Base-by-base conservation (phyloP, 2,329 filamentous ascomycete genomes). In the Stachybotrys echinatus region DNA sequence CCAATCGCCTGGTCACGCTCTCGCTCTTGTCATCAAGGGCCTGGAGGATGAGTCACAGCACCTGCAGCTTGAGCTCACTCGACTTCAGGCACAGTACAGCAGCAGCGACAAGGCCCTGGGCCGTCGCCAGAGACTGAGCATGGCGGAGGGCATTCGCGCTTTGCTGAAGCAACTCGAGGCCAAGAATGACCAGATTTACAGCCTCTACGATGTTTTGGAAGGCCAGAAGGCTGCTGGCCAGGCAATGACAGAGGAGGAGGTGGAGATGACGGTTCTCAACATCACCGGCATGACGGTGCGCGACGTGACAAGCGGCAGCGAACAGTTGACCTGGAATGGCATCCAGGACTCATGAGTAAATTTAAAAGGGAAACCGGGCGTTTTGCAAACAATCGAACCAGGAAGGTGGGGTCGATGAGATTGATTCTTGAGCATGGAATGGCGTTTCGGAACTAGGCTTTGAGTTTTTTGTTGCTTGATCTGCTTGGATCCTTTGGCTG, bases 21-120 rank as follows among this genome's bases (percentile, higher is more conserved):
- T 96, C 21, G 87, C 88, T 7, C 81, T 85, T n/a, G 88, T 95
- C 20, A 85, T 95, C 65, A 94, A 95, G 68, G 80, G 84, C 7
- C 73, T 95, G 4, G 77, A 89, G 57, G 89, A 95, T 63, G 91
- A 96, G 65, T 79, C 92, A 42, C 77, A 79, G 12, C 88, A 95
- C 63, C 70, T 95, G 48, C 87, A 88, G 66, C 76, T 87, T 56
- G 78, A 86, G 59, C 77, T 91, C n/a, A 73, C 78, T 1, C 67
- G 76, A 31, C 77, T 82, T 51, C 81, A 87, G 58, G 74, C 74
- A 3, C 69, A 77, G 37, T 89, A 90, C 66, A 83, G 83, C 55
- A 73, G 73, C 20, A 80, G 84, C 50, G 86, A 94, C 67, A 80
- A 85, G 47, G 77, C 83, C 1, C 64, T 88, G 20, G 83, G 82